phyloP scores from a whole-genome alignment of 2,329 filamentous ascomycete species.

The Trichophyton verrucosum region DNA sequence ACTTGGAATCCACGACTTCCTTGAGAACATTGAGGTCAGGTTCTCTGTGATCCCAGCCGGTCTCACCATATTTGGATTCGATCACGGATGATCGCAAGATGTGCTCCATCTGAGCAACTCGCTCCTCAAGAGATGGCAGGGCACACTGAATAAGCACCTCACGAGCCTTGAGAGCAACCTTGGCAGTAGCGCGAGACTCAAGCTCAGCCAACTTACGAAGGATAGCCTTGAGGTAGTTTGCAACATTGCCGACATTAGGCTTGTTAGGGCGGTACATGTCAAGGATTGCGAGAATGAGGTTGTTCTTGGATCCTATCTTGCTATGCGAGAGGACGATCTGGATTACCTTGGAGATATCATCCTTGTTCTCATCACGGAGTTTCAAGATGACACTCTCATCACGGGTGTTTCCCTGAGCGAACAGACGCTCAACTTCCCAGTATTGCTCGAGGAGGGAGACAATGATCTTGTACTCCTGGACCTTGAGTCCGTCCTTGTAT shows the following conservation, averaged over 20 bases:
- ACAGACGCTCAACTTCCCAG: constrained; percentile 70
- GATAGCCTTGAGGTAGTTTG: constrained; percentile 70
- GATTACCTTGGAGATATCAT: constrained; percentile 73
- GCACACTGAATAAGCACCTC: constrained; percentile 97
- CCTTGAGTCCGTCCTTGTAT: constrained; percentile 80
- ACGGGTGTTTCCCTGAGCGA: constrained; percentile 70
- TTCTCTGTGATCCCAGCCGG: constrained; percentile 89
- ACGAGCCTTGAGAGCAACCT: constrained; percentile 92
- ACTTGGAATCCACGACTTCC: constrained; percentile 97
- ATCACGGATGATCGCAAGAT: constrained; percentile 91
- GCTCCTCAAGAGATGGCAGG: constrained; percentile 88
- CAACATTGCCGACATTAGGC: constrained; percentile 75
- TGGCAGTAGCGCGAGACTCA: constrained; percentile 72
- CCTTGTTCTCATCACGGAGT: constrained; percentile 92
- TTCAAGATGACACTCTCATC: constrained; percentile 90
- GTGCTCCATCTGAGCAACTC: constrained; percentile 93
- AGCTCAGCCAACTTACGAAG: constrained; percentile 83
- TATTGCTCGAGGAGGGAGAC: constrained; percentile 68
- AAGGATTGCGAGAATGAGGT: constrained; percentile 77
- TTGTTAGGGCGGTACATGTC: constrained; percentile 93
- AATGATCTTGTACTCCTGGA: constrained; percentile 76
- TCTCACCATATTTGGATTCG: constrained; percentile 94
- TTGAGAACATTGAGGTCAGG: constrained; percentile 84
- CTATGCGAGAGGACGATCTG: constrained; percentile 89
- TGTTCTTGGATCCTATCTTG: constrained; percentile 85